These are phyloP conservation scores for Ophiocordyceps camponoti-rufipedis DNA, from an alignment of 2,329 filamentous ascomycete species.

Conservation along the genomic window DNA sequence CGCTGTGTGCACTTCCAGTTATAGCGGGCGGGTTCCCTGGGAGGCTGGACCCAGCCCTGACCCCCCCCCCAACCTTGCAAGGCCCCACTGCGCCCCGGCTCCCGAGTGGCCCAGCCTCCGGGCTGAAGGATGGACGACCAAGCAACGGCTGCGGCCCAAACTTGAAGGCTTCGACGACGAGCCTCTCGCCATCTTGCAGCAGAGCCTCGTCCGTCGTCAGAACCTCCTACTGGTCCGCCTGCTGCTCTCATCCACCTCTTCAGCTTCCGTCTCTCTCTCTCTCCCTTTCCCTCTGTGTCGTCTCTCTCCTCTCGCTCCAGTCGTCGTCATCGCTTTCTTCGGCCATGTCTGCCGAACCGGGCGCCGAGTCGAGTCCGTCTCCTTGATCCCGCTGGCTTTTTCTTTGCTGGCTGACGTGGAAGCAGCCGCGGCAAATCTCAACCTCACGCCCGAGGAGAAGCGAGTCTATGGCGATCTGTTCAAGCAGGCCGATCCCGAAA, in stretches of 20 bases:
- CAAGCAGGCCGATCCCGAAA: constrained; percentile 78
- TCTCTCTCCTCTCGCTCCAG: background rate
- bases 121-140: too few species aligned
- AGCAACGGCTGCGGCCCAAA: too few species aligned
- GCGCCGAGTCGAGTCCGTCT: background rate
- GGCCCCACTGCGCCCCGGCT: too few species aligned
- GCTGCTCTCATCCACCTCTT: background rate
- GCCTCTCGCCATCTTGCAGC: too few species aligned
- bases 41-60: too few species aligned
- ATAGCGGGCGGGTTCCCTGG: too few species aligned
- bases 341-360: background rate
- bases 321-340: background rate
- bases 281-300: background rate
- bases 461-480: constrained; percentile 87
- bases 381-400: background rate
- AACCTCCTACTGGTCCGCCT: too few species aligned
- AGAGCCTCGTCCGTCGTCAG: too few species aligned
- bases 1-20: too few species aligned
- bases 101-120: too few species aligned
- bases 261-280: background rate
- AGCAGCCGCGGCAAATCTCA: constrained; percentile 49
- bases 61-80: too few species aligned
- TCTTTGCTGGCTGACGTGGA: constrained; percentile 1
- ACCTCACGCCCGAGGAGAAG: constrained; percentile 83
- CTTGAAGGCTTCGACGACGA: too few species aligned